Conservation (phyloP, 75 land plant species). For the Gnetum montanum region DNA sequence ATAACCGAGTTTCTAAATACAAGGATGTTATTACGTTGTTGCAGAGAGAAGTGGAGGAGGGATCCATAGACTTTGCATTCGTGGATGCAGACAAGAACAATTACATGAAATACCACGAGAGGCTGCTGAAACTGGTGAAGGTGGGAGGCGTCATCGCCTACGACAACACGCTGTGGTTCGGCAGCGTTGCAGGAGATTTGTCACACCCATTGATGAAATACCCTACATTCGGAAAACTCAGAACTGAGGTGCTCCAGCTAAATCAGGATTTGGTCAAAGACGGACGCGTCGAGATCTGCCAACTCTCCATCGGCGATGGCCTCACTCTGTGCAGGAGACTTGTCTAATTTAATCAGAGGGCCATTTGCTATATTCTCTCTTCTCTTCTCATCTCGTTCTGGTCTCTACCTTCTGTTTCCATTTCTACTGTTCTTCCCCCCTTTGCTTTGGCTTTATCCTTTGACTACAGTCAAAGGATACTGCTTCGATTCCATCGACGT, state of each 20-base stretch:
- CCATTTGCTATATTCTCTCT: not conserved
- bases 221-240: slow-evolving; percentile 2
- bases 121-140: slow-evolving; percentile 31
- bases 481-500: no score
- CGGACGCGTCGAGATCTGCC: not conserved
- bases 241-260: not conserved
- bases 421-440: no score
- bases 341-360: not conserved
- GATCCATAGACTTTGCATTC: slow-evolving; percentile 39
- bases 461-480: no score
- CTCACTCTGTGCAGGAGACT: not conserved
- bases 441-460: no score
- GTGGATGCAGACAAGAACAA: slow-evolving; percentile 58
- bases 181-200: slow-evolving; percentile 19
- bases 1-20: no score
- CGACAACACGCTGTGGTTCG: slow-evolving; percentile 49
- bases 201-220: slow-evolving; percentile 1
- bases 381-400: not conserved
- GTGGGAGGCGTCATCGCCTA: slow-evolving; percentile 43
- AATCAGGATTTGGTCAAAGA: slow-evolving; percentile 1
- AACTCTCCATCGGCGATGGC: slow-evolving; percentile 3
- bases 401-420: no score
- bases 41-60: slow-evolving; percentile 9
- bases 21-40: no score
- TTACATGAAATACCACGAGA: slow-evolving; percentile 35